Base-by-base conservation (phyloP, 2,329 filamentous ascomycete species). In the Pestalotiopsis sp. region DNA sequence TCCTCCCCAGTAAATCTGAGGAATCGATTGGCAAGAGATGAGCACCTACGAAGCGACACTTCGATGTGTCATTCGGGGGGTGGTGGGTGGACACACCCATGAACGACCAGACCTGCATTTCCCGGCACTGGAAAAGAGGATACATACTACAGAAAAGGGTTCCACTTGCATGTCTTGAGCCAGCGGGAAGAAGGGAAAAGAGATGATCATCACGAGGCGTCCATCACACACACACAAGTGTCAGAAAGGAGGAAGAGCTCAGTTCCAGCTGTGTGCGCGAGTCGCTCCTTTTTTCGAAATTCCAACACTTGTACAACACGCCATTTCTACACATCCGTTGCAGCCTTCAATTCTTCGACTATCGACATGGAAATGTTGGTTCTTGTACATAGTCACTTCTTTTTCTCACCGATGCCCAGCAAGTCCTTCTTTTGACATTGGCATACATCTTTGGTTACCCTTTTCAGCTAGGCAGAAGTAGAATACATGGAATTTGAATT, bases 341-440 rank as follows among this genome's bases (percentile, higher is more conserved):
- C 38, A 49, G 61, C 61, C 39, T 64, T 64, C 61, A 25, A 49
- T 64, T 64, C 61, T 64, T 49, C 59, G 59, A 62, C 59, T 39
- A 62, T 62, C 27, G 27, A 62, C 59, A 62, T 27, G 20, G 31
- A 36, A 38, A 36, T 62, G 27, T 62, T 62, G 31, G 38, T 52
- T 64, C 61, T 64, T 64, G 61, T 64, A 64, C 36, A 45, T 64
- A 49, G 61, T 52, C 61, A 64, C 61, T n/a, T 64, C 61, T 52
- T 64, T 63, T 64, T 41, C 31, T 36, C 31, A 36, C 59, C 61
- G 25, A 62, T 62, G 61, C 38, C 23, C 31, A 41, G 59, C 61
- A 64, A 31, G 36, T n/a, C 38, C 11, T 64, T 31, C 41, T 64
- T 64, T 64, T 25, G n/a, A 52, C 39, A 25, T 45, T 49, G 61